Evolutionary conservation across 352 stramenopile species (phyloP), one percentile per base, ranked within the genome.

Genomic region (Pythium sp.): DNA sequence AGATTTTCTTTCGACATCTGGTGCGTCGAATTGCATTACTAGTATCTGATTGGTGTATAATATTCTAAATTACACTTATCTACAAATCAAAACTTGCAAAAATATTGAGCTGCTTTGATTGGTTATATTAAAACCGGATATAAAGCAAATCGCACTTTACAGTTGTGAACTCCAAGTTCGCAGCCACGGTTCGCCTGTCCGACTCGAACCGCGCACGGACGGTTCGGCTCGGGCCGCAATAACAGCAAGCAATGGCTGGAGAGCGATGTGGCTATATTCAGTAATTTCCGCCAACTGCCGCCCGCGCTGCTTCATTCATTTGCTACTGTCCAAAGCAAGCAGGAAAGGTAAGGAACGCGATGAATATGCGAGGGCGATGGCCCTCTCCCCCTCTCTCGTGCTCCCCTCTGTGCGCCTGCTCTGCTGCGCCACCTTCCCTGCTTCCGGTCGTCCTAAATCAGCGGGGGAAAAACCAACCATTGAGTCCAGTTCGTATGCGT

Each of bases 241-340:
- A 69, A 64, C 62, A 53, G 43, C 57, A 79, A 79, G 78, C 75
- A 89, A 86, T 89, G 83, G 80, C 78, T 87, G 81, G 76, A 79
- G 71, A 69, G 69, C 63, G 68, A 72, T 69, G 72, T 67, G 75
- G 67, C 72, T 64, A 72, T 60, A 55, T 65, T 71, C 58, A 34
- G 70, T 83, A 80, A 84, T 81, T 82, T 76, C 55, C 26, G 54
- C 28, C 34, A 71, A 70, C 51, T 74, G 70, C 64, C 65, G 41
- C 51, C 28, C 64, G 62, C 55, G 38, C 58, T 61, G 34, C 67
- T 74, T 70, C 55, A 71, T 78, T 80, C 78, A 90, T 87, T 91
- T 87, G 80, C 81, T 91, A 90, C 84, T 91, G 84, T 92, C 84
- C 84, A 91, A 92, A 92, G 84, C 84, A 90, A 92, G 64, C 64